Percentiles rank a stretch among this genome's conserved stretches.
Evolutionary conservation across 768 basidiomycete species (phyloP).

Genomic region (Suillus subaureus): DNA sequence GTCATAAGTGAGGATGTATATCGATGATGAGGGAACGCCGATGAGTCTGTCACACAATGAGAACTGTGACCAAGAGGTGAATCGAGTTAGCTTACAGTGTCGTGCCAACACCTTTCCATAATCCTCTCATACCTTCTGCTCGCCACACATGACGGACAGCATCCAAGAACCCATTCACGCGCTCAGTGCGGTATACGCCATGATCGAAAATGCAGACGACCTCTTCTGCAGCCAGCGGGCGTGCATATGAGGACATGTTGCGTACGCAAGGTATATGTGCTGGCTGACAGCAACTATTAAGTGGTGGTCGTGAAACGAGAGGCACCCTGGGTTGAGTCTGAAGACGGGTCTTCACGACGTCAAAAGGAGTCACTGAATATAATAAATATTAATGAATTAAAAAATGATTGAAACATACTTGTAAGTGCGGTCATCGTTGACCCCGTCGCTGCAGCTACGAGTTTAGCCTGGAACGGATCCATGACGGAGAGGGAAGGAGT

Average conservation of each 20-base stretch:
- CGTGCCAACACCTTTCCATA: constrained; percentile 97
- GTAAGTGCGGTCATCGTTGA: constrained; percentile 82
- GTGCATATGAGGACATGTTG: constrained; percentile 74
- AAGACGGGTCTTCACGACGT: constrained; percentile 94
- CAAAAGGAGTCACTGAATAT: constrained; percentile 95
- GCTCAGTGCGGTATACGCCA: constrained; percentile 68
- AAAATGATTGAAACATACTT: constrained; percentile 46
- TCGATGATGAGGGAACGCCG: constrained; percentile 87
- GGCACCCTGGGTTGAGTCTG: constrained; percentile 81
- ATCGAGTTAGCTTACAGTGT: constrained; percentile 62
- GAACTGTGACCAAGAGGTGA: constrained; percentile 2
- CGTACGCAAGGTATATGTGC: constrained; percentile 56
- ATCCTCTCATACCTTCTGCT: constrained; percentile 78
- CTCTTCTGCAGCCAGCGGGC: constrained; percentile 56
- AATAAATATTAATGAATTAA: constrained; percentile 10
- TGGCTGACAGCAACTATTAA: constrained; percentile 73
- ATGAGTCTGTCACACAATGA: constrained; percentile 59
- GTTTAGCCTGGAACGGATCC: constrained; percentile 79
- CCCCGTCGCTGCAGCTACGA: constrained; percentile 78
- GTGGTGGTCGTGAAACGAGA: constrained; percentile 55
- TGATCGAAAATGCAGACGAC: constrained; percentile 82
- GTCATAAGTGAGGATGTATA: constrained; percentile 97
- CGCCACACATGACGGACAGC: constrained; percentile 79
- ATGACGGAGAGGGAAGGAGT: constrained; percentile 36
- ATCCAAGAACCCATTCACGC: constrained; percentile 84